These are phyloP conservation scores for Elaeis oleifera DNA, from an alignment of 202 grass and related monocot species.

Conservation along the genomic window DNA sequence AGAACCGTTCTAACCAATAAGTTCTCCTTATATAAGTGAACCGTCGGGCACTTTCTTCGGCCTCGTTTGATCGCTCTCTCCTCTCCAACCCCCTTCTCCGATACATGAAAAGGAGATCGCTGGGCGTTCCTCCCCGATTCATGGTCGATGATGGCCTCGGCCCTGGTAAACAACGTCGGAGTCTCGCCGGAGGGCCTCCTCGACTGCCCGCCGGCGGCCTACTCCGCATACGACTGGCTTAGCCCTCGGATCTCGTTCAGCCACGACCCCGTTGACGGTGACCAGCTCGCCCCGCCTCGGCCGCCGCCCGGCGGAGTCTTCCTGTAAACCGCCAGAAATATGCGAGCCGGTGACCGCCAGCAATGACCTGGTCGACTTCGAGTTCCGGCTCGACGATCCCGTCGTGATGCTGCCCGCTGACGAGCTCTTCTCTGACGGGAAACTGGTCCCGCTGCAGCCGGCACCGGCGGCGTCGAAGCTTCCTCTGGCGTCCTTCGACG, in stretches of 20 bases:
- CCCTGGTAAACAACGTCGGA: not conserved
- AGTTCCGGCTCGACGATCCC: constrained; percentile 36
- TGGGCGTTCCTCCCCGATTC: constrained; percentile 5
- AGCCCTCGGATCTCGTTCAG: no score
- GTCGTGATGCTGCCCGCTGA: constrained; percentile 47
- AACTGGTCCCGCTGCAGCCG: constrained; percentile 37
- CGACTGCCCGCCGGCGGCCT: not conserved
- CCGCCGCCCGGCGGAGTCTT: no score
- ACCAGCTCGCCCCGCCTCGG: no score
- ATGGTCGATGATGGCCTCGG: constrained; percentile 39
- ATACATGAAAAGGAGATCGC: no score
- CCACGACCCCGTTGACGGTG: no score
- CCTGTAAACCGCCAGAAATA: no score
- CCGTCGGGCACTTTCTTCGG: no score
- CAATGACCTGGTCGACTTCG: constrained; percentile 30
- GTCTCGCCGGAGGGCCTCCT: constrained; percentile 28
- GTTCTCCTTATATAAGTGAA: no score
- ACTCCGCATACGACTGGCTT: not conserved
- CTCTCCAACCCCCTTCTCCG: no score
- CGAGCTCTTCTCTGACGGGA: constrained; percentile 60
- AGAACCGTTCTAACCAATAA: no score
- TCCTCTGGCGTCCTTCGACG: not conserved
- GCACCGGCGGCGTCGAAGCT: constrained; percentile 3
- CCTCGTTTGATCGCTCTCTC: no score
- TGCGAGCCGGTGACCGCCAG: not conserved